Base-by-base conservation (phyloP, 257 asterid genomes). In the Prunella vulgaris region DNA sequence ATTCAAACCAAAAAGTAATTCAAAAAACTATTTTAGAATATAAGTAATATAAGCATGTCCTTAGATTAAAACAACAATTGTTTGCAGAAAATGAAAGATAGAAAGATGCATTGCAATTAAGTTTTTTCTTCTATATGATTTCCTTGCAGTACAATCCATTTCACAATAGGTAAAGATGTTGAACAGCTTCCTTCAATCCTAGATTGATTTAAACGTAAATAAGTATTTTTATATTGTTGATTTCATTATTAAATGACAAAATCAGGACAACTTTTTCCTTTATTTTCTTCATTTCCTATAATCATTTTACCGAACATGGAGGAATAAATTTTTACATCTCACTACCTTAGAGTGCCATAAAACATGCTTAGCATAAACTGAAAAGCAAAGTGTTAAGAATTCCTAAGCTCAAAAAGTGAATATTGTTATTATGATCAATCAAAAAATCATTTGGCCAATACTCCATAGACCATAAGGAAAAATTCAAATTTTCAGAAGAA, bases 401-500 rank as follows among this genome's bases (percentile, higher is more conserved):
- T 67, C 18, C 61, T 62, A 13, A 8, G 25, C 57, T 17, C 25
- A 49, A 32, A 40, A 59, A 10, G 56, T 7, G 32, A 17, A 28
- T 59, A n/a, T 22, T 9, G 33, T 10, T 54, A 22, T 0, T 21
- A 49, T 14, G 15, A 56, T 69, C 24, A 25, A 68, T 65, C 49
- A 65, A 61, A 42, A 22, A 17, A n/a, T 65, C 52, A 33, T 38
- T 33, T 64, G 49, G 51, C 65, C 48, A 22, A 74, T 37, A 49
- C 7, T 52, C 33, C 30, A 61, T 25, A 69, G 60, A 70, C 64
- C 72, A 30, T 49, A 57, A 51, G 28, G 40, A 68, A 53, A 54
- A 65, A 59, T n/a, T 33, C 32, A 58, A 67, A 24, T 30, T n/a
- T 25, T 66, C 69, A 56, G 37, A 61, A 70, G 49, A 63, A 49